A percentile compares a stretch with the other conserved stretches of the same genome.
Evolutionary conservation across 768 basidiomycete genomes (phyloP).

Genomic region (Amanita muscaria): DNA sequence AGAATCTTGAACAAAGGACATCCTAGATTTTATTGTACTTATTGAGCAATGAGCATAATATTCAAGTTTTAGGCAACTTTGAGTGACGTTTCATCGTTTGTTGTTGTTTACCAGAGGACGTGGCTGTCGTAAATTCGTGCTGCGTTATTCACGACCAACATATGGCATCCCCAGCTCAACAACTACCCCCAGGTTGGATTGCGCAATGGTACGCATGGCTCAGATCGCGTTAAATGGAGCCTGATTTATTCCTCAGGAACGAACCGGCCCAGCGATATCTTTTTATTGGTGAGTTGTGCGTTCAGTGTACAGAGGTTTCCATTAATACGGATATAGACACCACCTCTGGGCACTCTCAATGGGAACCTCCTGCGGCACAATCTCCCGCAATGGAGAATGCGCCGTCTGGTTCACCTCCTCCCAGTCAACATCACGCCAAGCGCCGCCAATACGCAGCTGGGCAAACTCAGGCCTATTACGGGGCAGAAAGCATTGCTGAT

Average conservation of each 20-base stretch:
- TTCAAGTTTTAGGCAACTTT: no score
- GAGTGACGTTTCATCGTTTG: background rate
- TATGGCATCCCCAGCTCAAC: slow-evolving; percentile 49
- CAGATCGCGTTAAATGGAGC: slow-evolving; percentile 11
- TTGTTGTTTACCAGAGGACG: slow-evolving; percentile 7
- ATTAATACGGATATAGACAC: slow-evolving; percentile 48
- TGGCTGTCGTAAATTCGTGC: slow-evolving; percentile 10
- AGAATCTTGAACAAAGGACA: background rate
- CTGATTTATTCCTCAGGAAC: slow-evolving; percentile 51
- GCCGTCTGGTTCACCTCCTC: slow-evolving; percentile 34
- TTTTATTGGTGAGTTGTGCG: slow-evolving; percentile 67
- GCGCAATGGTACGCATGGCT: slow-evolving; percentile 72
- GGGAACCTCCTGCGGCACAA: slow-evolving; percentile 64
- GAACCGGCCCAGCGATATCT: slow-evolving; percentile 66
- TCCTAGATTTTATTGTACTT: background rate
- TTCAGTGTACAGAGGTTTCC: slow-evolving; percentile 4
- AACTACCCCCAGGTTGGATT: slow-evolving; percentile 87
- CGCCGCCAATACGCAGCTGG: slow-evolving; percentile 92
- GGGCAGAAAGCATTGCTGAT: slow-evolving; percentile 36
- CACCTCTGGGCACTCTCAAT: slow-evolving; percentile 75
- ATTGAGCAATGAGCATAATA: no score
- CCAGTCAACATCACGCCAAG: slow-evolving; percentile 44
- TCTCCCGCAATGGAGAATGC: slow-evolving; percentile 29
- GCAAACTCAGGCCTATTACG: slow-evolving; percentile 86
- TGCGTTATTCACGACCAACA: slow-evolving; percentile 14